phyloP scores from a whole-genome alignment of 2,329 filamentous ascomycete genomes.

The Pseudogymnoascus verrucosus region DNA sequence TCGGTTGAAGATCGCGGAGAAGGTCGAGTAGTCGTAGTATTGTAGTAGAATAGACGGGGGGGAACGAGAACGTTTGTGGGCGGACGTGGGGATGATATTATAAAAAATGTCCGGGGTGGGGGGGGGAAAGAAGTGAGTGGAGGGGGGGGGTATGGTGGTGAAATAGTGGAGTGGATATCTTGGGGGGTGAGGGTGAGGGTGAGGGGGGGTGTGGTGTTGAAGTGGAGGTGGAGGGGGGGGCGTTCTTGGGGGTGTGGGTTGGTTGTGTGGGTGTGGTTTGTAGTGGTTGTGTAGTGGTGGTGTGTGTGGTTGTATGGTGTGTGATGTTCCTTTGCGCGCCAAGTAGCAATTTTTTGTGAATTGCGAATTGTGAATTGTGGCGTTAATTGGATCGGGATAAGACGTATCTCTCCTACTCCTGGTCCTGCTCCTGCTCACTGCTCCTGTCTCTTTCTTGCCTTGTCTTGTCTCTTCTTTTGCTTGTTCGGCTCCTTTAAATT shows the following conservation, averaged over 20 bases:
- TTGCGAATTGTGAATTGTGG: not conserved
- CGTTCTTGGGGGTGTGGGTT: not conserved
- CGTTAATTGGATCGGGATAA: not conserved
- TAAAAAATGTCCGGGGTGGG: no score
- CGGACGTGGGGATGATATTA: not conserved
- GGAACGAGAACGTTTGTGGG: not conserved
- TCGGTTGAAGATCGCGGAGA: not conserved
- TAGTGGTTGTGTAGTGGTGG: not conserved
- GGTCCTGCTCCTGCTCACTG: not conserved
- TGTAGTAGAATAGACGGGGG: not conserved
- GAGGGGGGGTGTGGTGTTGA: no score
- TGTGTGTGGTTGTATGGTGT: not conserved
- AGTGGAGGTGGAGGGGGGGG: not conserved
- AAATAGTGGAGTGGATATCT: no score
- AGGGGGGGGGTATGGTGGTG: no score
- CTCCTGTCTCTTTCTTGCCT: not conserved
- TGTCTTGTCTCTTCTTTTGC: not conserved
- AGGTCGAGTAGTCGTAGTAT: not conserved
- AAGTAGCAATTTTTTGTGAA: not conserved
- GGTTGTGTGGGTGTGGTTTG: not conserved
- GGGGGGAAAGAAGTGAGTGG: no score
- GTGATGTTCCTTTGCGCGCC: not conserved
- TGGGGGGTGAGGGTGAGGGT: no score
- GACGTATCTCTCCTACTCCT: not conserved
- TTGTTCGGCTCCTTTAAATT: not conserved